These are phyloP conservation scores for Glebionis coronaria DNA, from an alignment of 129 eudicot genomes.

Conservation along the genomic window DNA sequence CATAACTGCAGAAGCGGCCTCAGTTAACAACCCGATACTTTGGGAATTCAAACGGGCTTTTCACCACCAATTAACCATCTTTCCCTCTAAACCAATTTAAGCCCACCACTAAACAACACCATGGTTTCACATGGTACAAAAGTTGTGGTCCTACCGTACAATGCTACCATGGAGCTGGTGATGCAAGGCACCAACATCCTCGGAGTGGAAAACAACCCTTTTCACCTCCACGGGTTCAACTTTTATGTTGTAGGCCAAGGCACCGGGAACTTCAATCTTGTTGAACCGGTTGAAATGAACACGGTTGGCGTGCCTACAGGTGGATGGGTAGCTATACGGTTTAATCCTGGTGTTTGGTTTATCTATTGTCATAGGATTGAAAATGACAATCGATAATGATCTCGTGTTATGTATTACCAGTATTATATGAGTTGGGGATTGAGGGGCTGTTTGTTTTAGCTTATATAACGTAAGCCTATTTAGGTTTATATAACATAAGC, in stretches of 20 bases:
- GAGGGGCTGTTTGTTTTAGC: no score
- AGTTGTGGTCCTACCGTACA: conserved; percentile 39
- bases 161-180: conserved; percentile 46
- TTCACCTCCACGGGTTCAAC: no score
- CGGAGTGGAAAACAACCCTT: conserved; percentile 30
- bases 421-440: conserved; percentile 62
- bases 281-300: conserved; percentile 49
- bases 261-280: conserved; percentile 47
- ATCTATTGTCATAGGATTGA: no score
- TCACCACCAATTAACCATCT: conserved; percentile 36
- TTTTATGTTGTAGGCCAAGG: no score
- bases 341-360: no score
- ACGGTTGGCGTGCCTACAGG: conserved; percentile 47
- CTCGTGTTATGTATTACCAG: no score
- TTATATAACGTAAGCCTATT: no score
- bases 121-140: conserved; percentile 43
- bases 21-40: conserved; percentile 41
- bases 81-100: conserved; percentile 38
- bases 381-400: no score
- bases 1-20: no score
- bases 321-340: conserved; percentile 51
- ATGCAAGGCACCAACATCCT: conserved; percentile 48
- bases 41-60: conserved; percentile 27
- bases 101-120: conserved; percentile 47
- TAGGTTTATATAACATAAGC: no score